Conservation (phyloP, 371 early-diverging fungal genomes). For the Umbelopsis sp. region DNA sequence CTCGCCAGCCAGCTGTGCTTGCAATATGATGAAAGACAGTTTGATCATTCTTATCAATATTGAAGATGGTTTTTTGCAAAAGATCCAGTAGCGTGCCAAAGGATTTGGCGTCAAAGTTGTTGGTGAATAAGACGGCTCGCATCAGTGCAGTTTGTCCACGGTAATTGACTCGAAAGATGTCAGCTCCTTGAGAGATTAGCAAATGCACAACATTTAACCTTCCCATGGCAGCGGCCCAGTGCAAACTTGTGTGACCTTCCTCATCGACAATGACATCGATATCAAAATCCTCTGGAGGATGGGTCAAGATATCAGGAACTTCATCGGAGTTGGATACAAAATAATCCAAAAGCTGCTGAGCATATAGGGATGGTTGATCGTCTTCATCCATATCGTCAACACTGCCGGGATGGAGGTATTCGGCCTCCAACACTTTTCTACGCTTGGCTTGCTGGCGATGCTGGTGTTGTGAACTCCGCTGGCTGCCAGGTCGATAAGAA, state of each 20-base stretch:
- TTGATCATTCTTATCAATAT: slow-evolving; percentile 80
- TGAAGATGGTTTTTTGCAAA: slow-evolving; percentile 75
- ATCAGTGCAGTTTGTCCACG: slow-evolving; percentile 91
- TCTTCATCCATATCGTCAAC: slow-evolving; percentile 26
- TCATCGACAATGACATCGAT: slow-evolving; percentile 90
- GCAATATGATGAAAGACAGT: slow-evolving; percentile 96
- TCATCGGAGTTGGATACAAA: slow-evolving; percentile 62
- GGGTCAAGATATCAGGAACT: slow-evolving; percentile 56
- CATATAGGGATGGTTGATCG: slow-evolving; percentile 31
- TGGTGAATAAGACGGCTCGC: slow-evolving; percentile 85
- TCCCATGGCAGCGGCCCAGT: slow-evolving; percentile 96
- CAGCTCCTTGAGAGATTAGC: slow-evolving; percentile 78
- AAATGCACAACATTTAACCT: slow-evolving; percentile 74
- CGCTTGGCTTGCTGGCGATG: background rate
- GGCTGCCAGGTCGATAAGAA: slow-evolving; percentile 2
- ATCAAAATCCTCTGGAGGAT: slow-evolving; percentile 67
- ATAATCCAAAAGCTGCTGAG: slow-evolving; percentile 52
- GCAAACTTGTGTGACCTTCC: slow-evolving; percentile 91
- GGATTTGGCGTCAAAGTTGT: slow-evolving; percentile 84
- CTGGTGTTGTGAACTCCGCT: slow-evolving; percentile 12
- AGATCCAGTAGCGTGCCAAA: slow-evolving; percentile 80
- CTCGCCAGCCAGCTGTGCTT: slow-evolving; percentile 72
- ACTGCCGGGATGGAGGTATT: background rate
- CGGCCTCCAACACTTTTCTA: background rate
- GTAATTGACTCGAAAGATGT: slow-evolving; percentile 73